Percentiles rank a stretch among this genome's conserved stretches.
Evolutionary conservation across 257 asterid genomes (phyloP).

Genomic region (Solanum sitiens): DNA sequence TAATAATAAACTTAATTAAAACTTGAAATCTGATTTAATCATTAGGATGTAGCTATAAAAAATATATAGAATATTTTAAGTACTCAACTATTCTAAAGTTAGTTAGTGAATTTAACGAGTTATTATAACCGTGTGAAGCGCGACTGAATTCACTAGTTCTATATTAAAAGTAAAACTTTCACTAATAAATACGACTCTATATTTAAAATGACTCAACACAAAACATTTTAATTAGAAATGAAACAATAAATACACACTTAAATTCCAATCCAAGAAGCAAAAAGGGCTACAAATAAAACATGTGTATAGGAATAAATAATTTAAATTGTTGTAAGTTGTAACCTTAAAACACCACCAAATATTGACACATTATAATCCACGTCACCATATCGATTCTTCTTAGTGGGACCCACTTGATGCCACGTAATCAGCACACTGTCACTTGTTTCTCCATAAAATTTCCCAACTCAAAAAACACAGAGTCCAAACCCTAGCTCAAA

Average conservation of each 20-base stretch:
- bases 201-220: too few species aligned
- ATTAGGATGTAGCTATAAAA: too few species aligned
- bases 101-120: too few species aligned
- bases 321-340: neutral
- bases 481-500: slow-evolving; percentile 18
- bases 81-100: too few species aligned
- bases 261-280: too few species aligned
- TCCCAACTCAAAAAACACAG: neutral
- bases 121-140: too few species aligned
- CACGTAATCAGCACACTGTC: neutral
- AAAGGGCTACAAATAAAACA: neutral
- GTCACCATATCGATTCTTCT: neutral
- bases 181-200: fast-evolving
- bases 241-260: too few species aligned
- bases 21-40: too few species aligned
- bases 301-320: neutral
- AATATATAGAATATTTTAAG: too few species aligned
- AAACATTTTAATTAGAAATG: fast-evolving
- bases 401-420: neutral
- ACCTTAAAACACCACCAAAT: neutral
- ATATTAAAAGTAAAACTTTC: too few species aligned
- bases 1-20: too few species aligned
- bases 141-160: too few species aligned
- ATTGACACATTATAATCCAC: neutral
- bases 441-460: neutral